phyloP scores from a whole-genome alignment of 73 alveolate genomes.

The Uronychia binucleata region DNA sequence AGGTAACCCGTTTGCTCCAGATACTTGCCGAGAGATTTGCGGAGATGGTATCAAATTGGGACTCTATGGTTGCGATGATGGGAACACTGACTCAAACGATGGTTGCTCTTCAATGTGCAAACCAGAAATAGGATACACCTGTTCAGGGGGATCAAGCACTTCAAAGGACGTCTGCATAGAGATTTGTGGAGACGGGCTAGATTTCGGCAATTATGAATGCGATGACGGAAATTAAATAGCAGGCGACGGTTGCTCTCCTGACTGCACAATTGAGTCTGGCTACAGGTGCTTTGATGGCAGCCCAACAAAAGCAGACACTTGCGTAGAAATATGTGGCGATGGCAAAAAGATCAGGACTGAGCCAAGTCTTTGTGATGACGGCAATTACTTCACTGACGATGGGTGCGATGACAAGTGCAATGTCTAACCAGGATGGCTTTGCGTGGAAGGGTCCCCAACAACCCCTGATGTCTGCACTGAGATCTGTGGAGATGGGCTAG shows the following conservation, averaged over 20 bases:
- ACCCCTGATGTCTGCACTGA: conserved; percentile 18
- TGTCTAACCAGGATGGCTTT: conserved; percentile 58
- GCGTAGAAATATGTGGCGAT: conserved; percentile 45
- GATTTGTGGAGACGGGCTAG: conserved; percentile 56
- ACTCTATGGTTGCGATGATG: conserved; percentile 33
- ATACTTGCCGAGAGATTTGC: conserved; percentile 49
- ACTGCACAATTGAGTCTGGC: conserved; percentile 30
- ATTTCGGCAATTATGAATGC: conserved; percentile 42
- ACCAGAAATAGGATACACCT: conserved; percentile 22
- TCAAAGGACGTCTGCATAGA: conserved; percentile 43
- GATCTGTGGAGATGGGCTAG: conserved; percentile 42
- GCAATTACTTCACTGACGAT: conserved; percentile 12
- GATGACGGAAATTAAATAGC: conserved; percentile 46
- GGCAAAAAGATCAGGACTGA: conserved; percentile 40
- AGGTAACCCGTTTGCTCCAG: conserved; percentile 6
- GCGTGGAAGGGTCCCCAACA: conserved; percentile 46
- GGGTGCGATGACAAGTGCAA: conserved; percentile 28
- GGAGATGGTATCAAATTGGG: conserved; percentile 53
- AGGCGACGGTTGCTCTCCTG: conserved; percentile 50
- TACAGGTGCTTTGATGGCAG: conserved; percentile 38
- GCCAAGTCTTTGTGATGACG: conserved; percentile 29
- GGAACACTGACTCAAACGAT: conserved; percentile 20
- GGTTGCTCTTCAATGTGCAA: conserved; percentile 34
- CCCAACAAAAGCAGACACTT: conserved; percentile 1
- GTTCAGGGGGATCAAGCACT: conserved; percentile 30